Base-by-base conservation (phyloP, 1,139 yeast species). In the Pneumocystis carinii region DNA sequence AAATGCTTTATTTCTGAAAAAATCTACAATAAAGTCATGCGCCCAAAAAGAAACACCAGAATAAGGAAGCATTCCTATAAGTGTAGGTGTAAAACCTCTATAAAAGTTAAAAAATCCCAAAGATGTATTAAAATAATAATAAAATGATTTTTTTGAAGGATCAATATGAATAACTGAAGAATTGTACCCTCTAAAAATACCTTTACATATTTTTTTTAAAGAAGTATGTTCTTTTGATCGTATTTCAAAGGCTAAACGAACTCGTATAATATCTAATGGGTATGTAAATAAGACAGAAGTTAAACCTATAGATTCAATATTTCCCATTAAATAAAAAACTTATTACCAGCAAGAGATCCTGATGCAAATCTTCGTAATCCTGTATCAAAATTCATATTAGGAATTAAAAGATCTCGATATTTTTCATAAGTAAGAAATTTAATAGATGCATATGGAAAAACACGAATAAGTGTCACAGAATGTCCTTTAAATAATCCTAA, bases 401-500 rank as follows among this genome's bases (percentile, higher is more conserved):
- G 96, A 62, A 92, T 94, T 66, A 94, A 74, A 1, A 87, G 65
- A 15, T 87, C 79, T 66, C 99, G 76, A 62, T 90, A 83, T 73
- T 92, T 98, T 75, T 92, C 99, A 74, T 92, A 92, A 4, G 95
- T 90, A n/a, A 94, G 96, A 73, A 92, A 92, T 73, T 92, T 94
- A 71, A 92, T 87, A 17, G 97, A 96, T 3, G 98, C 97, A 73
- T 92, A 92, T 1, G 99, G 99, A 74, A 92, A 92, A 8, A 92
- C 89, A 66, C 99, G 79, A 59, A 90, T 74, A 62, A 92, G 76
- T 0, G 98, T 92, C 0, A 95, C 96, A 1, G 95, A 87, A 73
- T 92, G 98, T 53, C 99, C 99, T 71, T 90, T 96, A 73, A 84
- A 92, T 64, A 92, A 81, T 0, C 98, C 98, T 60, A 76, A 68